phyloP scores from a whole-genome alignment of 2,329 filamentous ascomycete species.

The Trichoderma afroharzianum region DNA sequence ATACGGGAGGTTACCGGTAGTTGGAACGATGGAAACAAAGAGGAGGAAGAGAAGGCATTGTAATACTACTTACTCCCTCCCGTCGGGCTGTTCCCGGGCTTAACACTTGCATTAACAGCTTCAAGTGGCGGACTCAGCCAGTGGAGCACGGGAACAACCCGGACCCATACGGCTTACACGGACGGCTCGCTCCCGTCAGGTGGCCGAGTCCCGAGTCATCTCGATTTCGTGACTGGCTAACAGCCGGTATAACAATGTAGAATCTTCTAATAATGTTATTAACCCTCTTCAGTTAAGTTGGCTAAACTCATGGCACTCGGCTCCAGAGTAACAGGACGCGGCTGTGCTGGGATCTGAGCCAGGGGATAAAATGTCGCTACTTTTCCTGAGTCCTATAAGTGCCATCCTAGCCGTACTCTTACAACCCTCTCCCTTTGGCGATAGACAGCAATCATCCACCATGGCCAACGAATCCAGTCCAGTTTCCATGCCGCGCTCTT shows the following conservation, averaged over 20 bases:
- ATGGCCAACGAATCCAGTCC: neutral
- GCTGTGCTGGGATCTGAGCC: too few species aligned
- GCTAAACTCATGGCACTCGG: neutral
- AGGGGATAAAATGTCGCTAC: neutral
- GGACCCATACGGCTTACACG: neutral
- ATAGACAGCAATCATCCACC: neutral
- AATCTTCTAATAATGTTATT: neutral
- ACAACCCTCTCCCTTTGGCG: neutral
- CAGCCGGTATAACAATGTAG: neutral
- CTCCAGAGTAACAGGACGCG: too few species aligned
- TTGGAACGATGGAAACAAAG: neutral
- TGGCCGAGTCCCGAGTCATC: neutral
- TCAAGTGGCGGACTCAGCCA: neutral
- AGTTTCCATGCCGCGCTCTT: neutral
- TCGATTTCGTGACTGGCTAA: neutral
- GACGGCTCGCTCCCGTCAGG: neutral
- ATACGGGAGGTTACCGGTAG: neutral
- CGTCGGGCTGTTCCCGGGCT: neutral
- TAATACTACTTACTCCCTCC: neutral
- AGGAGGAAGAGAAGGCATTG: neutral
- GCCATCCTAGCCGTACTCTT: neutral
- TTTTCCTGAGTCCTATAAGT: neutral
- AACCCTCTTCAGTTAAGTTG: too few species aligned
- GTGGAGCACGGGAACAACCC: neutral
- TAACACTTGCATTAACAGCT: neutral